phyloP scores from a whole-genome alignment of 768 basidiomycete species.

The Neoboletus subvelutipes region DNA sequence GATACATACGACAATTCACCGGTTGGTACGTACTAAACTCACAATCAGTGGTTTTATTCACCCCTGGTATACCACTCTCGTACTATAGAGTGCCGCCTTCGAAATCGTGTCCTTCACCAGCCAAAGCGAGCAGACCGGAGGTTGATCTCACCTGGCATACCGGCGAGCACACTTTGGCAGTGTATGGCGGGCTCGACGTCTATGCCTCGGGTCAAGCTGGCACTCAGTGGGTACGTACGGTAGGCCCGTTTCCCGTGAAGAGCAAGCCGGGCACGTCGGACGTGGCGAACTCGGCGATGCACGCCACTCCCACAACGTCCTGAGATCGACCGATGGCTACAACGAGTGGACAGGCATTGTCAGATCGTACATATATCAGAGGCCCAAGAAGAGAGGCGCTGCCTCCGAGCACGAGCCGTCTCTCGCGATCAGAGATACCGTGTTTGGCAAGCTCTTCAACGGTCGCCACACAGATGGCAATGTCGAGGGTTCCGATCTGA shows the following conservation, averaged over 20 bases:
- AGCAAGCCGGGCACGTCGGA: slow-evolving; percentile 66
- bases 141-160: slow-evolving; percentile 60
- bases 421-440: slow-evolving; percentile 48
- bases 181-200: slow-evolving; percentile 53
- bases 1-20: background rate
- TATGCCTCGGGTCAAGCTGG: slow-evolving; percentile 37
- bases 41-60: too few species aligned
- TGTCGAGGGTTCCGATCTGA: slow-evolving; percentile 58
- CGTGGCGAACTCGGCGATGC: slow-evolving; percentile 45
- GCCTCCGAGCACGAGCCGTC: slow-evolving; percentile 40
- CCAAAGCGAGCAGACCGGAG: too few species aligned
- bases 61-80: too few species aligned
- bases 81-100: slow-evolving; percentile 39
- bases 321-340: slow-evolving; percentile 60
- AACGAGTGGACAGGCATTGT: background rate
- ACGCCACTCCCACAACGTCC: slow-evolving; percentile 59
- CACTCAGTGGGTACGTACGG: slow-evolving; percentile 34
- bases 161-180: slow-evolving; percentile 47
- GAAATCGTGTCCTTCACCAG: slow-evolving; percentile 43
- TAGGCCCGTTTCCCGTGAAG: slow-evolving; percentile 35
- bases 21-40: too few species aligned
- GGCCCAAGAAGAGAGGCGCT: too few species aligned
- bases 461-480: slow-evolving; percentile 56
- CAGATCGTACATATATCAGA: slow-evolving; percentile 3
- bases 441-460: slow-evolving; percentile 46